Base-by-base conservation (phyloP, 768 basidiomycete species). In the Boletales sp. region DNA sequence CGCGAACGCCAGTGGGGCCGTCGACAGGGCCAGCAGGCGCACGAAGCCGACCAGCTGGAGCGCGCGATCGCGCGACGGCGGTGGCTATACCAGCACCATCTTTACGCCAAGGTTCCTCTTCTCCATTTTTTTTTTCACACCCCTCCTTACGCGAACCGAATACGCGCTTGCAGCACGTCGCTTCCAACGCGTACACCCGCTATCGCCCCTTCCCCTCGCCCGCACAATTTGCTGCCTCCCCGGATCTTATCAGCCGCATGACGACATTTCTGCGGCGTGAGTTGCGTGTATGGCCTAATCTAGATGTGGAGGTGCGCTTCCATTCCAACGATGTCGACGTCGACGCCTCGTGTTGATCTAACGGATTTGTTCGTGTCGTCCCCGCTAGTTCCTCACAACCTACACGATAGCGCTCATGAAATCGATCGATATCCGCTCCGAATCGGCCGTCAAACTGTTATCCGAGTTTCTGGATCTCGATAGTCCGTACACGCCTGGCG, bases 181-280 rank as follows among this genome's bases (percentile, higher is more conserved):
- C 90, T 4, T 92, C 90, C 30, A 97, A 96, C 60, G 64, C 80
- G 1, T 84, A 79, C 59, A 94, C 94, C 5, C 83, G 87, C 44
- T 95, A 89, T 66, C 83, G 84, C n/a, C 93, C 94, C 17, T 90
- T 82, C 56, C 93, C 94, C n/a, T 84, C 84, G 0, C 91, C 94
- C 1, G 70, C 85, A 4, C 90, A 92, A 60, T 91, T 97, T 57
- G 54, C 90, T 11, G 79, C 85, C 1, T 89, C 91, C 15, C 80
- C 77, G 30, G 86, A 90, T 56, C 72, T 86, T 9, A 77, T 91
- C 42, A 81, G 80, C 44, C 80, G 90, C 11, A 88, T 90, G 31
- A 92, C 84, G 0, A 75, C 76, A 13, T 97, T 95, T 61, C 65
- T 96, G 11, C 77, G 94, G 34, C 77, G 94, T 39, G 94, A 97